Base-by-base conservation (phyloP, 2,329 filamentous ascomycete species). In the Arthrocladium fulminans region DNA sequence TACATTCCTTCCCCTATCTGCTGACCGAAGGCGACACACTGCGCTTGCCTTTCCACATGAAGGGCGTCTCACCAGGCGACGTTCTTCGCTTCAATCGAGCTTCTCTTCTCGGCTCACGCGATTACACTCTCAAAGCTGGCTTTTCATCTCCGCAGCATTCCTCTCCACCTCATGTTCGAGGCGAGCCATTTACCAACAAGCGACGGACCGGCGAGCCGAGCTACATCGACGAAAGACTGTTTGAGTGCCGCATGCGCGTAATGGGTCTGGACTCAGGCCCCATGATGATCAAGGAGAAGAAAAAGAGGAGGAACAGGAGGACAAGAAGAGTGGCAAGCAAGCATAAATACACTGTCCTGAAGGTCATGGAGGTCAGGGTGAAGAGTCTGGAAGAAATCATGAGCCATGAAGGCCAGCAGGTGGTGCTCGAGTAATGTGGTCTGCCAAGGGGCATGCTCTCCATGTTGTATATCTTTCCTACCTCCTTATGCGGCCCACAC, bases 81-180 rank as follows among this genome's bases (percentile, higher is more conserved):
- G 73, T 94, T 30, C 74, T 98, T 51, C 85, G 89, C 5, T 76
- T 98, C 50, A 90, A 95, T 70, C 83, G 88, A 48, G 92, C 88
- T 20, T 83, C 80, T 34, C 73, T 83, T 47, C 70, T 98, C 38
- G 92, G 92, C 23, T 90, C 83, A 57, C 77, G 92, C 54, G 90
- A 97, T 66, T 94, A 86, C 69, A 96, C 90, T 3, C 73, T 97
- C 54, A 86, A 88, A 66, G 86, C 86, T 3, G 71, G 76, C 15
- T 46, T 39, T 19, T 43, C 38, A 29, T 44, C 39, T 15, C 6
- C 37, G 2, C 44, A 47, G 44, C 32, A 38, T 22, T 38, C 32
- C 10, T 47, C 32, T 44, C 20, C 25, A 20, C 38, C 22, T 3
- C 81, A 85, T n/a, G 54, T 52, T 17, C 12, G 44, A 15, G 44